Evolutionary conservation across 345 rosid species (phyloP).

Genomic region (Gossypium herbaceum): DNA sequence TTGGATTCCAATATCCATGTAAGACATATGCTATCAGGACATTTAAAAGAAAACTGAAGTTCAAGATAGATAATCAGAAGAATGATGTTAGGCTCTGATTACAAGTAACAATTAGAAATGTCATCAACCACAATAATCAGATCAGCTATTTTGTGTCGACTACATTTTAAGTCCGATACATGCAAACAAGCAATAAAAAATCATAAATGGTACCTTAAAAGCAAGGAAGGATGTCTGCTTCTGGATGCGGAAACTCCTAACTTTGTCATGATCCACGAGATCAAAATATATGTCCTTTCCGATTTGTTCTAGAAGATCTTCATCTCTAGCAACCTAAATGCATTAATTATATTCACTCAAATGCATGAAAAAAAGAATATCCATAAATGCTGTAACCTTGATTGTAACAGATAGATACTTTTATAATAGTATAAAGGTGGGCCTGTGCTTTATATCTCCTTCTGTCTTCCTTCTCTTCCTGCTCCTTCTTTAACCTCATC

Average conservation of each 20-base stretch:
- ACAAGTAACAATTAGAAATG: neutral
- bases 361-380: neutral
- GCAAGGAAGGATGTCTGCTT: conserved; percentile 66
- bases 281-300: conserved; percentile 93
- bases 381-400: neutral
- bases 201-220: conserved; percentile 59
- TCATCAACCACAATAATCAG: neutral
- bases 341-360: conserved; percentile 18
- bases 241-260: conserved; percentile 83
- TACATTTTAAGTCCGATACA: neutral
- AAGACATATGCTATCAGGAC: neutral
- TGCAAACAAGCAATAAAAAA: neutral
- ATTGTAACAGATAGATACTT: conserved; percentile 40
- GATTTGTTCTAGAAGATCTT: conserved; percentile 80
- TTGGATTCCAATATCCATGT: neutral
- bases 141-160: neutral
- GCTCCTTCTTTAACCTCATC: conserved; percentile 94
- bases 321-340: conserved; percentile 62
- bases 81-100: neutral
- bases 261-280: conserved; percentile 97
- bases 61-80: neutral
- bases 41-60: neutral
- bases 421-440: conserved; percentile 87
- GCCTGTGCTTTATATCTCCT: conserved; percentile 89
- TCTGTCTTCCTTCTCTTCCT: conserved; percentile 87